Evolutionary conservation across 768 basidiomycete species (phyloP).

Genomic region (Crucibulum laeve): DNA sequence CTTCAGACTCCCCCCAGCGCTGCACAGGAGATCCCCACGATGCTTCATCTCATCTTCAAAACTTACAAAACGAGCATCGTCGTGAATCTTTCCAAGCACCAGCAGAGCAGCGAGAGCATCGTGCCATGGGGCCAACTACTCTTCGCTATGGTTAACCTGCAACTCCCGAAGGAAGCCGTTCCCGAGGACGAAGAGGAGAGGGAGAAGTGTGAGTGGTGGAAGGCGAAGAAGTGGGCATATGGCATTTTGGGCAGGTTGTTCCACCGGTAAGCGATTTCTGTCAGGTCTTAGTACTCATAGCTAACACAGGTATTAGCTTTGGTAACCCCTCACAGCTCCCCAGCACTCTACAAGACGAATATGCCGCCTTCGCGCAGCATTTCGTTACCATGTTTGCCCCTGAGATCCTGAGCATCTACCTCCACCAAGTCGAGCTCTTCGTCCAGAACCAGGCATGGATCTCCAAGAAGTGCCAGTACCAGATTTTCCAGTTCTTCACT

Average conservation of each 20-base stretch:
- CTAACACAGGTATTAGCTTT: conserved; percentile 38
- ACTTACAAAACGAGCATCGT: conserved; percentile 81
- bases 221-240: conserved; percentile 91
- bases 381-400: conserved; percentile 79
- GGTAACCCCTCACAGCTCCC: conserved; percentile 89
- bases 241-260: conserved; percentile 75
- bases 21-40: conserved; percentile 73
- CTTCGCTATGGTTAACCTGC: conserved; percentile 73
- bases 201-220: conserved; percentile 85
- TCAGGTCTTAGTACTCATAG: neutral
- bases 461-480: conserved; percentile 78
- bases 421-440: conserved; percentile 66
- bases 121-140: conserved; percentile 87
- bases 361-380: conserved; percentile 68
- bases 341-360: conserved; percentile 62
- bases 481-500: conserved; percentile 81
- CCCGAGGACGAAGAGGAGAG: conserved; percentile 72
- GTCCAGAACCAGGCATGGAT: conserved; percentile 76
- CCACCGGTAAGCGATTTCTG: conserved; percentile 44
- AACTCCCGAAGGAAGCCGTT: conserved; percentile 59
- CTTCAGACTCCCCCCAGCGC: conserved; percentile 55
- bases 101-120: conserved; percentile 69
- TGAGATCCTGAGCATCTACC: conserved; percentile 79
- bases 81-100: conserved; percentile 67
- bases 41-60: conserved; percentile 85